Conservation (phyloP, 1,284 basidiomycete genomes). For the Abortiporus biennis region DNA sequence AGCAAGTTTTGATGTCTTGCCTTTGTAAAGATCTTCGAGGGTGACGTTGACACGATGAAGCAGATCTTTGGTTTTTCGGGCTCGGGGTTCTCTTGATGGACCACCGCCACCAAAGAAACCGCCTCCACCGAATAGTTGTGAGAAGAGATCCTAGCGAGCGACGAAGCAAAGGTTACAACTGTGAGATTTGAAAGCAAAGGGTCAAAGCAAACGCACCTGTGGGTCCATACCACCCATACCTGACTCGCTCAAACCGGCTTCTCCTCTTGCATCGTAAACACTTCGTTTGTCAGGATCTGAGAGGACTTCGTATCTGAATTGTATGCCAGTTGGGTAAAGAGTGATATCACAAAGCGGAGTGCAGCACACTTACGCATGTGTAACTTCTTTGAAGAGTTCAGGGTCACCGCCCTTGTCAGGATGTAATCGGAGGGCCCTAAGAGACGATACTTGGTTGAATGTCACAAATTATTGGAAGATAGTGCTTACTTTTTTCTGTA, state of each 20-base stretch:
- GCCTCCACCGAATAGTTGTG: constrained; percentile 88
- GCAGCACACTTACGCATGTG: constrained; percentile 75
- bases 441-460: constrained; percentile 14
- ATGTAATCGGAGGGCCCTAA: constrained; percentile 82
- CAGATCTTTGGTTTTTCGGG: constrained; percentile 97
- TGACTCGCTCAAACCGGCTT: constrained; percentile 85
- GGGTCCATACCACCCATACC: constrained; percentile 97
- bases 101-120: constrained; percentile 51
- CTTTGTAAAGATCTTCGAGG: constrained; percentile 97
- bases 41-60: constrained; percentile 95
- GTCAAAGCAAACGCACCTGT: constrained; percentile 43
- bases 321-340: too few relatives aligned
- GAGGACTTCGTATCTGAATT: constrained; percentile 84
- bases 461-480: too few relatives aligned
- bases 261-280: constrained; percentile 90
- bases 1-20: constrained; percentile 97
- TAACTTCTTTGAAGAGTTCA: constrained; percentile 97
- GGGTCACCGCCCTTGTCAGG: constrained; percentile 98
- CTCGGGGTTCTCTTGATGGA: constrained; percentile 61
- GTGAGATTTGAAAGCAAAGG: background rate
- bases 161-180: constrained; percentile 7
- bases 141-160: constrained; percentile 82
- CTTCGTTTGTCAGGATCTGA: constrained; percentile 84
- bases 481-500: constrained; percentile 81
- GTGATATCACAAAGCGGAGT: constrained; percentile 5